Evolutionary conservation across 768 basidiomycete species (phyloP).

Genomic region (Neoboletus brunneissimus): DNA sequence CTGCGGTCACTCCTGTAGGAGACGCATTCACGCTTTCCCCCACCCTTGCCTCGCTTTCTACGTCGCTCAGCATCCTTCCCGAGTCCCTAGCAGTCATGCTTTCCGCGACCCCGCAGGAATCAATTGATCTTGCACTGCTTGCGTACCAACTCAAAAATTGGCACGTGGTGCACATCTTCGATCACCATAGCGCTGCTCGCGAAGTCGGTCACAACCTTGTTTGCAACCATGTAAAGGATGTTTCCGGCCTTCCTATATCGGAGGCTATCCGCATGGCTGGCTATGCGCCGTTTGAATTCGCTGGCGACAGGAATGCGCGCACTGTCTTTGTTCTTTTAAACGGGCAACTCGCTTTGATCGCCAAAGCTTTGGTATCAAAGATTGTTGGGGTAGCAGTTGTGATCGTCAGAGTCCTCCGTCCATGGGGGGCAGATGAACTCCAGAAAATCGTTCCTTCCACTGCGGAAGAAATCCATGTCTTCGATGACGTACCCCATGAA

Average conservation of each 20-base stretch:
- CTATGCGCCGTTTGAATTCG: slow-evolving; percentile 77
- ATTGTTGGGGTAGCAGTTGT: slow-evolving; percentile 59
- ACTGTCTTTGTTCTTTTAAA: slow-evolving; percentile 73
- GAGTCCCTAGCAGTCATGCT: slow-evolving; percentile 70
- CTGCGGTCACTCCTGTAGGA: slow-evolving; percentile 64
- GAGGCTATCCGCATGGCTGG: slow-evolving; percentile 55
- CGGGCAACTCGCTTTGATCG: slow-evolving; percentile 67
- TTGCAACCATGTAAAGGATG: slow-evolving; percentile 34
- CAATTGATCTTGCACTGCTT: slow-evolving; percentile 70
- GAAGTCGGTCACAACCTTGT: slow-evolving; percentile 62
- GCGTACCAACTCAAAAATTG: slow-evolving; percentile 64
- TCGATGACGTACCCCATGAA: slow-evolving; percentile 72
- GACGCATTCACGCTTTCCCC: slow-evolving; percentile 71
- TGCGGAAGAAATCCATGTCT: slow-evolving; percentile 60
- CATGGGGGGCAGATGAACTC: slow-evolving; percentile 75
- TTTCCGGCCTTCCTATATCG: slow-evolving; percentile 35
- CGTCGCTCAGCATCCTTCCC: slow-evolving; percentile 58
- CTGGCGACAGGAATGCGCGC: slow-evolving; percentile 59
- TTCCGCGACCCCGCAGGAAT: slow-evolving; percentile 82
- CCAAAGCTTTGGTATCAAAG: slow-evolving; percentile 48
- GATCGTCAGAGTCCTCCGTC: slow-evolving; percentile 74
- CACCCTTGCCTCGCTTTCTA: slow-evolving; percentile 67
- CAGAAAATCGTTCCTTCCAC: slow-evolving; percentile 55
- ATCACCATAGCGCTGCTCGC: slow-evolving; percentile 76
- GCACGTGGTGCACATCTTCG: slow-evolving; percentile 88